Percentiles rank a stretch among this genome's conserved stretches.
phyloP scores from a whole-genome alignment of 352 stramenopile genomes.

The Globisporangium cederbergense region DNA sequence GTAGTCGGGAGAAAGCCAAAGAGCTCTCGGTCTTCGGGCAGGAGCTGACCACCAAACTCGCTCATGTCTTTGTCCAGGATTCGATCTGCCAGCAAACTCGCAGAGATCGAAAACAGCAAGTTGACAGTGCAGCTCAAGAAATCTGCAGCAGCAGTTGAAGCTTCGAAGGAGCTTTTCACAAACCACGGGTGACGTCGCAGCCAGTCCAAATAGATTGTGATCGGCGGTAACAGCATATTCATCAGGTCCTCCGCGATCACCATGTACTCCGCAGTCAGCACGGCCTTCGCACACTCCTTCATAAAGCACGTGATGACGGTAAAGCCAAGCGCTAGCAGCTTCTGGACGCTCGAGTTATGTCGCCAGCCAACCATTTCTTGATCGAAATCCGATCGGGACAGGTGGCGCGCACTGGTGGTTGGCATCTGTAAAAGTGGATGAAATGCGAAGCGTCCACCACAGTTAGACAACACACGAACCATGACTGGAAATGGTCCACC shows the following conservation, averaged over 20 bases:
- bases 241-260: slow-evolving; percentile 17
- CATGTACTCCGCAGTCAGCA: slow-evolving; percentile 11
- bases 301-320: slow-evolving; percentile 13
- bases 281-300: slow-evolving; percentile 15
- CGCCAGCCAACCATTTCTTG: slow-evolving; percentile 1
- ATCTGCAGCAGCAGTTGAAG: neutral
- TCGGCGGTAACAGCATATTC: slow-evolving; percentile 35
- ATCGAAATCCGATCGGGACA: slow-evolving; percentile 11
- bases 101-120: slow-evolving; percentile 14
- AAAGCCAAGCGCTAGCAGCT: slow-evolving; percentile 7
- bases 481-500: neutral
- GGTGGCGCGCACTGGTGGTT: neutral
- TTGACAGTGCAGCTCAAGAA: slow-evolving; percentile 15
- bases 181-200: slow-evolving; percentile 34
- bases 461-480: neutral
- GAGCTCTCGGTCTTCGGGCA: slow-evolving; percentile 44
- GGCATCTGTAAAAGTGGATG: neutral
- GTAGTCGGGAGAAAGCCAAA: slow-evolving; percentile 36
- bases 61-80: slow-evolving; percentile 14
- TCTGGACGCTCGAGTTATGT: neutral
- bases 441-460: neutral
- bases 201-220: slow-evolving; percentile 43
- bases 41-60: neutral
- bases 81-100: slow-evolving; percentile 19
- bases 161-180: neutral